These are phyloP conservation scores for Termitomyces bulborhizus DNA, from an alignment of 768 basidiomycete species.

Conservation along the genomic window DNA sequence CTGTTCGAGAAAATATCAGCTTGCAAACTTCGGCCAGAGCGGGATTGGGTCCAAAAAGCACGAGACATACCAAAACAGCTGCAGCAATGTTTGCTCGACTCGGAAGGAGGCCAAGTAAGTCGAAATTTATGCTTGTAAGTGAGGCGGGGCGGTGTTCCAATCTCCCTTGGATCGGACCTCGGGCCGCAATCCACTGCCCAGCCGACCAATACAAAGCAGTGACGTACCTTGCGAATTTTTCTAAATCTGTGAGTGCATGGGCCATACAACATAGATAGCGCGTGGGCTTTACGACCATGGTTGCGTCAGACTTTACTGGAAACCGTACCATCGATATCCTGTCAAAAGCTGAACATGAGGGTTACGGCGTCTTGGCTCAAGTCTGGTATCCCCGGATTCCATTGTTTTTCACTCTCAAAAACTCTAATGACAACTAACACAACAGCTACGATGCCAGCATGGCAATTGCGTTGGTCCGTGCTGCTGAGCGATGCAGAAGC, in stretches of 20 bases:
- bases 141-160: too few relatives aligned
- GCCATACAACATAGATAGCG: too few relatives aligned
- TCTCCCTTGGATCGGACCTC: too few relatives aligned
- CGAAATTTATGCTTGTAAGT: too few relatives aligned
- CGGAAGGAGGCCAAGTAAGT: too few relatives aligned
- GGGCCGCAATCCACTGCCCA: too few relatives aligned
- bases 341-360: constrained; percentile 30
- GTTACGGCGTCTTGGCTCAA: constrained; percentile 39
- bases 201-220: neutral
- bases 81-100: too few relatives aligned
- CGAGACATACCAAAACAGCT: too few relatives aligned
- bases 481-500: constrained; percentile 38
- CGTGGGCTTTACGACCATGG: neutral
- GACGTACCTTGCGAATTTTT: constrained; percentile 4
- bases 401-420: neutral
- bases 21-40: too few relatives aligned
- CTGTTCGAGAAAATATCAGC: too few relatives aligned
- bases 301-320: constrained; percentile 4
- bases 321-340: constrained; percentile 39
- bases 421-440: neutral
- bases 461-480: constrained; percentile 38
- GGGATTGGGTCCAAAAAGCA: too few relatives aligned
- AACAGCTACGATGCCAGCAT: constrained; percentile 39
- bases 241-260: too few relatives aligned
- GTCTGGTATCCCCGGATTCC: constrained; percentile 23